A percentile compares a stretch with the other conserved stretches of the same genome.
phyloP scores from a whole-genome alignment of 2,329 filamentous ascomycete genomes.

The Scedosporium dehoogii region DNA sequence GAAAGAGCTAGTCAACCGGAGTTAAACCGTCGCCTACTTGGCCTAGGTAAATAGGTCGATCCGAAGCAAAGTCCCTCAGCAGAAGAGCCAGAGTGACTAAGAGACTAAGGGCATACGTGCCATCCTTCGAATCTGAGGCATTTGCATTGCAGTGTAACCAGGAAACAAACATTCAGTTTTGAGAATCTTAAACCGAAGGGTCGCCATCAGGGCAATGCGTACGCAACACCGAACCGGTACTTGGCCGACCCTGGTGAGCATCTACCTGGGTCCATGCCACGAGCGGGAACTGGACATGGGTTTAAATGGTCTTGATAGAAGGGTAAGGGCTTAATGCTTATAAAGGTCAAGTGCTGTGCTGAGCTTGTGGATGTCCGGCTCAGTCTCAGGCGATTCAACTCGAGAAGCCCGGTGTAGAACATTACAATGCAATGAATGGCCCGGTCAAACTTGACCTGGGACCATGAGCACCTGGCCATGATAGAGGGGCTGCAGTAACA shows the following conservation, averaged over 20 bases:
- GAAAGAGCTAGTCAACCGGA: not conserved
- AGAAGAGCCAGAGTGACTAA: no score
- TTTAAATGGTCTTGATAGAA: not conserved
- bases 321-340: not conserved
- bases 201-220: not conserved
- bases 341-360: not conserved
- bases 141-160: not conserved
- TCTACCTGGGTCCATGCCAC: not conserved
- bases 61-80: not conserved
- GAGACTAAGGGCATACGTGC: no score
- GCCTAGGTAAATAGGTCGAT: not conserved
- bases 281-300: not conserved
- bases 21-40: not conserved
- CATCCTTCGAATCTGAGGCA: no score
- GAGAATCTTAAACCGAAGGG: not conserved
- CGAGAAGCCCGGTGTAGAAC: conserved; percentile 46
- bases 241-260: not conserved
- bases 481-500: no score
- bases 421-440: no score
- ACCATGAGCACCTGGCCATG: conserved; percentile 17
- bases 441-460: no score
- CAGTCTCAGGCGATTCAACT: conserved; percentile 31
- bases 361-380: not conserved
- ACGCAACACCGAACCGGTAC: not conserved
- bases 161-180: not conserved